Base-by-base conservation (phyloP, 345 rosid species). In the Eucalyptus tenuipes region DNA sequence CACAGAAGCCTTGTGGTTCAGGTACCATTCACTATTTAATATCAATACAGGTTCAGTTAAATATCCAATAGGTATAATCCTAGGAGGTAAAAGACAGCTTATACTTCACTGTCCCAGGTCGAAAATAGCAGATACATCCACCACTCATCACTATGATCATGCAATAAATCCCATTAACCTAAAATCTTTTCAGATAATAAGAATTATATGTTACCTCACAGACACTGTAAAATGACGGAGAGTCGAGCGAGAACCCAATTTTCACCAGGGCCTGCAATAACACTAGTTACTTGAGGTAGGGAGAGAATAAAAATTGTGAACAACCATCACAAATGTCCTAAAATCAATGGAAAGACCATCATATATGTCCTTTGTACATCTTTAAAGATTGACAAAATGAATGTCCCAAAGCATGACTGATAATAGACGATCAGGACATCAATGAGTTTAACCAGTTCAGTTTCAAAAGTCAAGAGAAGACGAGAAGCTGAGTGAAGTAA, bases 171-270 rank as follows among this genome's bases (percentile, higher is more conserved):
- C 18, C 45, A 37, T 37, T 75, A 75, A 40, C 27, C 13, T 37
- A 37, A 75, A 75, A 37, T 37, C 47, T 37, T 37, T 52, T 86
- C 64, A 50, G 18, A 86, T 42, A 75, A 75, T 37, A 75, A 14
- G 27, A 75, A 37, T 18, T 20, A 87, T n/a, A 66, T 66, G 49
- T 91, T 89, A 95, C 97, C 96, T 95, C 96, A 90, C 96, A 95
- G 18, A 91, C 93, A 10, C 95, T 93, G 91, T 93, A 94, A 89
- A 94, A 94, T 71, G 97, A 91, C 13, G 97, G 97, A 86, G 95
- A 89, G 89, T 94, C 97, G 79, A 95, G 87, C 2, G 94, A 88
- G 92, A 94, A 94, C 85, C 96, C 97, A 86, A 94, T 92, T 90
- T 95, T 95, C 88, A 88, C 89, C 93, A 95, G 90, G 86, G 92